Percentiles rank a stretch among this genome's conserved stretches.
Conservation (phyloP, 73 alveolate species). For the Uronychia binucleata region DNA sequence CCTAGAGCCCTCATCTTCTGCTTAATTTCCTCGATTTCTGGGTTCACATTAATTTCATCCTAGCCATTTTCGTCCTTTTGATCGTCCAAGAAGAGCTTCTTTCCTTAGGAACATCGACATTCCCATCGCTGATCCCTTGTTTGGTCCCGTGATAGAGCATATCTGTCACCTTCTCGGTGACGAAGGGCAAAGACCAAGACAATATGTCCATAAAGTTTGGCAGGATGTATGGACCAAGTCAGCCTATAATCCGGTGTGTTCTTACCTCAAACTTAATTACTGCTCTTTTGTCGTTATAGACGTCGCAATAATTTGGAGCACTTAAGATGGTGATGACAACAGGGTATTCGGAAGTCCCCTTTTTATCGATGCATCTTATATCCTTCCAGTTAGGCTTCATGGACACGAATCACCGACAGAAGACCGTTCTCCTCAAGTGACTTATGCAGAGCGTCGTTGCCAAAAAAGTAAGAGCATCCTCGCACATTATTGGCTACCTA, state of each 20-base stretch:
- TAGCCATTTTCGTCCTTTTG: background rate
- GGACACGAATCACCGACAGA: constrained; percentile 82
- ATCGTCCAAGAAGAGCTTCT: background rate
- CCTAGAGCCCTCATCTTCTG: constrained; percentile 41
- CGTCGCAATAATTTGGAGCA: constrained; percentile 96
- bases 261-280: constrained; percentile 65
- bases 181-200: constrained; percentile 93
- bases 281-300: constrained; percentile 87
- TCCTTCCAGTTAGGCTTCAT: constrained; percentile 94
- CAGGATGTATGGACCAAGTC: constrained; percentile 83
- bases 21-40: constrained; percentile 17
- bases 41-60: background rate
- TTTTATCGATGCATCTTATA: constrained; percentile 88
- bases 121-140: background rate
- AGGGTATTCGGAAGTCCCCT: constrained; percentile 82
- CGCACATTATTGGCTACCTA: constrained; percentile 61
- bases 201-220: constrained; percentile 89
- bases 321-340: constrained; percentile 84
- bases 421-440: constrained; percentile 62
- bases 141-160: constrained; percentile 38
- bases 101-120: background rate
- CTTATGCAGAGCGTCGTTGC: constrained; percentile 40
- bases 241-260: constrained; percentile 68
- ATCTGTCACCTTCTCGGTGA: constrained; percentile 85
- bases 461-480: constrained; percentile 68